Evolutionary conservation across 2,329 filamentous ascomycete genomes (phyloP).

Genomic region (Trematosphaeria pertusa): DNA sequence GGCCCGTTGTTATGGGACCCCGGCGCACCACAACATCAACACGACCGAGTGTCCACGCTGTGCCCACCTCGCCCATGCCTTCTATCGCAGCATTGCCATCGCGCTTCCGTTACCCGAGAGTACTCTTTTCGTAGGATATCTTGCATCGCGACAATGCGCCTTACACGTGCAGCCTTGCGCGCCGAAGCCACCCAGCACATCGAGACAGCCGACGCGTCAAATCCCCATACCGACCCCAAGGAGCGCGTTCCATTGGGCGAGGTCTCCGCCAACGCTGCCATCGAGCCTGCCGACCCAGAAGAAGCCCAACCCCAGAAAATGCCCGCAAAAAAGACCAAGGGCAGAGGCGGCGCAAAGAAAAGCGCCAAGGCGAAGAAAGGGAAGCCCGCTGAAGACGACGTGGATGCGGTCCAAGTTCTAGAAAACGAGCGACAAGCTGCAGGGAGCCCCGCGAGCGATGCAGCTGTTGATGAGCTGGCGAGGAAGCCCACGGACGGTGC

Average conservation of each 20-base stretch:
- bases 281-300: conserved; percentile 23
- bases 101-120: background rate
- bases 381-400: conserved; percentile 33
- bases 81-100: conserved; percentile 15
- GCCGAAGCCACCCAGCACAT: conserved; percentile 47
- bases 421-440: conserved; percentile 31
- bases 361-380: conserved; percentile 36
- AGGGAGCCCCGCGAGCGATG: conserved; percentile 27
- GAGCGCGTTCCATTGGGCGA: conserved; percentile 50
- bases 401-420: conserved; percentile 19
- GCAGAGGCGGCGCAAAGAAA: conserved; percentile 42
- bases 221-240: conserved; percentile 20
- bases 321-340: conserved; percentile 39
- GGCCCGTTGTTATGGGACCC: too few species aligned
- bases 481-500: conserved; percentile 25
- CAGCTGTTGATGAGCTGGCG: conserved; percentile 26
- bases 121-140: conserved; percentile 1
- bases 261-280: conserved; percentile 45
- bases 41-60: too few species aligned
- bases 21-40: conserved; percentile 20
- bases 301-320: conserved; percentile 37
- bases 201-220: conserved; percentile 43
- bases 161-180: conserved; percentile 53
- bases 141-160: conserved; percentile 42
- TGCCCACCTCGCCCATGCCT: conserved; percentile 23